phyloP scores from a whole-genome alignment of 495 filamentous ascomycete genomes.

The Xylaria intraflava region DNA sequence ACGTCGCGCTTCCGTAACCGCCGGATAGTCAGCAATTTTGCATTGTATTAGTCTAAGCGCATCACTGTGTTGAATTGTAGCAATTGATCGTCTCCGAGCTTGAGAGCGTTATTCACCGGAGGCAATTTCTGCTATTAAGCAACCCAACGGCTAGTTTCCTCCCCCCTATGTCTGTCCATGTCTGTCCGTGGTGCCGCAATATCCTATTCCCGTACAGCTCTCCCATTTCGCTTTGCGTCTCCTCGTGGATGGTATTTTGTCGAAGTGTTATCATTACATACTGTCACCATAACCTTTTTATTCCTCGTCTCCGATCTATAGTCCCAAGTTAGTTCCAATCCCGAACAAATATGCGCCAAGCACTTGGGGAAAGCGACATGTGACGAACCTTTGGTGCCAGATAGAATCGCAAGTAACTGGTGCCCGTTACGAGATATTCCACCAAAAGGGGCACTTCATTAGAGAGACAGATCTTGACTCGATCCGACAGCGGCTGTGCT shows the following conservation, averaged over 20 bases:
- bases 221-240: background rate
- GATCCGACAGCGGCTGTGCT: constrained; percentile 72
- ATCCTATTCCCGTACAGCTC: constrained; percentile 7
- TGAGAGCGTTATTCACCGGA: background rate
- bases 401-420: constrained; percentile 92
- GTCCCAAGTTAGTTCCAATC: background rate
- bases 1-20: background rate
- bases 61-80: background rate
- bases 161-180: background rate
- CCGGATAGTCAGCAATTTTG: background rate
- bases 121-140: background rate
- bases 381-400: constrained; percentile 84
- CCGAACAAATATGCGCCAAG: constrained; percentile 4
- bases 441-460: constrained; percentile 95
- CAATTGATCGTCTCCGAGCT: background rate
- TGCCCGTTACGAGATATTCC: constrained; percentile 75
- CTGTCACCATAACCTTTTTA: constrained; percentile 36
- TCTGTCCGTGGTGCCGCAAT: background rate
- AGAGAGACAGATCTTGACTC: constrained; percentile 86
- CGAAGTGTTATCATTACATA: constrained; percentile 15
- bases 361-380: background rate
- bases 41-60: background rate
- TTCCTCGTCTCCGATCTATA: constrained; percentile 86
- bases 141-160: background rate
- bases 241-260: constrained; percentile 18